Conservation (phyloP, 495 filamentous ascomycete species). For the Lineolata rhizophorae region DNA sequence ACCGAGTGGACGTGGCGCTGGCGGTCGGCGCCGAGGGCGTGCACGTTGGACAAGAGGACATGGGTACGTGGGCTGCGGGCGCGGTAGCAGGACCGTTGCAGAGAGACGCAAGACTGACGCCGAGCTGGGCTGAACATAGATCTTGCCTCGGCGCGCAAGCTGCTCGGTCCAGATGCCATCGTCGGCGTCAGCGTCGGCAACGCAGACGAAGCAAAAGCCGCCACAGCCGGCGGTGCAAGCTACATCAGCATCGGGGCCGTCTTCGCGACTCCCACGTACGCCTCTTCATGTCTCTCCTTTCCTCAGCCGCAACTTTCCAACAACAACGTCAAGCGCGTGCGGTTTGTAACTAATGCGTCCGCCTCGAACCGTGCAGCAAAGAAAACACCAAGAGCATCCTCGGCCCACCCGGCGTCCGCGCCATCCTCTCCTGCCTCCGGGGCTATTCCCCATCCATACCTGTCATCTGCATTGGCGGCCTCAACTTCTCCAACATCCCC, state of each 20-base stretch:
- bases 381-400: constrained; percentile 65
- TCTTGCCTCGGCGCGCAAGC: constrained; percentile 37
- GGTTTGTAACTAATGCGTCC: background rate
- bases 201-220: constrained; percentile 41
- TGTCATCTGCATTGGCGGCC: constrained; percentile 70
- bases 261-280: constrained; percentile 43
- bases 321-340: background rate
- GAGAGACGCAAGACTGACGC: too few relatives aligned
- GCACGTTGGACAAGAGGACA: constrained; percentile 88
- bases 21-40: constrained; percentile 76
- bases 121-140: too few relatives aligned
- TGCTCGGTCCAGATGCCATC: constrained; percentile 51
- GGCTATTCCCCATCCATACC: constrained; percentile 2
- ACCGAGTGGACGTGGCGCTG: constrained; percentile 80
- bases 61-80: too few relatives aligned
- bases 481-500: constrained; percentile 58
- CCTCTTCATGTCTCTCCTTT: too few relatives aligned
- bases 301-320: background rate
- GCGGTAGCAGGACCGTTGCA: too few relatives aligned
- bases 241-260: constrained; percentile 72
- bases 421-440: constrained; percentile 32
- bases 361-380: constrained; percentile 24
- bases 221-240: constrained; percentile 50
- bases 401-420: constrained; percentile 52
- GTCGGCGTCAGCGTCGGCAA: constrained; percentile 52